Evolutionary conservation across 768 basidiomycete species (phyloP), one percentile per base, ranked within the genome.

Genomic region (Vararia minispora): DNA sequence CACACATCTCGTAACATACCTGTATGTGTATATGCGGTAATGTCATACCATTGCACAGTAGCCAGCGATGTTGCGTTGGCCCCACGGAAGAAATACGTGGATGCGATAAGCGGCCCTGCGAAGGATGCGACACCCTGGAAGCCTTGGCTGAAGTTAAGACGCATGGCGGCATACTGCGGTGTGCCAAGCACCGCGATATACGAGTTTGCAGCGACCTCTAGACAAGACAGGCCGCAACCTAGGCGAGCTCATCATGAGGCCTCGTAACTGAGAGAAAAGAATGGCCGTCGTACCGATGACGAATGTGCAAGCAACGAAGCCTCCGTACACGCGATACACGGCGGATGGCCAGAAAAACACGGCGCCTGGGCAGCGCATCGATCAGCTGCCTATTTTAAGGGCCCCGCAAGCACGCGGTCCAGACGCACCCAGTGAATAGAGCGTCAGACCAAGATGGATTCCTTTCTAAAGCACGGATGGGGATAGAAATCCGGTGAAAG

Each of bases 301-400:
- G 52, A 76, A 79, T 1, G 81, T 84, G 53, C 75, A 76, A 18
- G 75, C 75, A 23, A 85, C 77, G 51, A 85, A 84, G 16, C 80
- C 81, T 22, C 73, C 75, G 41, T 79, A 85, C 48, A 68, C 74
- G 37, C 62, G 61, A 52, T 66, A 83, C 48, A 68, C 73, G 26
- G 81, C 79, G 28, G 76, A 78, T 13, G 80, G 79, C 82, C 81
- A 84, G 64, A 83, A 85, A 56, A 82, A 76, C 44, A 85, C 66
- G 17, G 81, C 82, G 34, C 83, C 81, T 60, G 57, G 28, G 44
- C 5, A 35, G 28, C 24, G 5, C 34, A 18, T 12, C 33, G 9
- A 28, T 41, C 12, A 42, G 35, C 4, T 10, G 18, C 7, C 13
- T 33, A 40, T 12, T 3, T 10, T 36, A 13, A 27, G n/a, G 31